A percentile compares a stretch with the other conserved stretches of the same genome.
Conservation (phyloP, 1,284 basidiomycete species). For the Boletus subluridellus region DNA sequence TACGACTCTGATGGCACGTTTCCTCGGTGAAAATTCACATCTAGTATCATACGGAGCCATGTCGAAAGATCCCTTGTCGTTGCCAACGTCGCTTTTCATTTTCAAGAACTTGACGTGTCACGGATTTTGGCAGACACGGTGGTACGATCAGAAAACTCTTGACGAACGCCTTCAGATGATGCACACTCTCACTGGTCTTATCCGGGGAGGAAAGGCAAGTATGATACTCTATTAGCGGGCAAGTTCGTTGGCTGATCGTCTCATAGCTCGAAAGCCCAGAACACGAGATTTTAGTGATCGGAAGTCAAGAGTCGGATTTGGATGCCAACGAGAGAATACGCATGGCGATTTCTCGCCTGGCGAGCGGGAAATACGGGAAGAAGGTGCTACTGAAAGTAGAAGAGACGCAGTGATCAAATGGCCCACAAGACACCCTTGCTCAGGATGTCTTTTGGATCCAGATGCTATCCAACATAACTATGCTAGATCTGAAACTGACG, state of each 20-base stretch:
- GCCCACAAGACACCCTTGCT: background rate
- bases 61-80: constrained; percentile 73
- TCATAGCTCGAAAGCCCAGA: constrained; percentile 60
- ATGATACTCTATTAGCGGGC: background rate
- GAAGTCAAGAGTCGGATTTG: constrained; percentile 47
- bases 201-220: constrained; percentile 54
- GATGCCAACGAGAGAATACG: constrained; percentile 49
- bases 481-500: background rate
- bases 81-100: constrained; percentile 79
- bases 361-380: constrained; percentile 59
- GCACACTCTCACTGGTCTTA: constrained; percentile 47
- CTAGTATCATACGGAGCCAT: constrained; percentile 86
- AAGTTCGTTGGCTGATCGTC: constrained; percentile 1
- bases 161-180: constrained; percentile 48
- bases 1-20: constrained; percentile 63
- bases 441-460: background rate
- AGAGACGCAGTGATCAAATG: constrained; percentile 17
- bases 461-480: background rate
- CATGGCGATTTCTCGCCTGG: constrained; percentile 46
- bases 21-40: constrained; percentile 63
- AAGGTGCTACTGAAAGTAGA: constrained; percentile 67
- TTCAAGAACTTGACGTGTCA: constrained; percentile 73
- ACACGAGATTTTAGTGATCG: constrained; percentile 62
- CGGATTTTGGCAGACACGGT: constrained; percentile 76
- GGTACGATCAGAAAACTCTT: constrained; percentile 53